Evolutionary conservation across 768 basidiomycete species (phyloP).

Genomic region (Hirschioporus abietinus): DNA sequence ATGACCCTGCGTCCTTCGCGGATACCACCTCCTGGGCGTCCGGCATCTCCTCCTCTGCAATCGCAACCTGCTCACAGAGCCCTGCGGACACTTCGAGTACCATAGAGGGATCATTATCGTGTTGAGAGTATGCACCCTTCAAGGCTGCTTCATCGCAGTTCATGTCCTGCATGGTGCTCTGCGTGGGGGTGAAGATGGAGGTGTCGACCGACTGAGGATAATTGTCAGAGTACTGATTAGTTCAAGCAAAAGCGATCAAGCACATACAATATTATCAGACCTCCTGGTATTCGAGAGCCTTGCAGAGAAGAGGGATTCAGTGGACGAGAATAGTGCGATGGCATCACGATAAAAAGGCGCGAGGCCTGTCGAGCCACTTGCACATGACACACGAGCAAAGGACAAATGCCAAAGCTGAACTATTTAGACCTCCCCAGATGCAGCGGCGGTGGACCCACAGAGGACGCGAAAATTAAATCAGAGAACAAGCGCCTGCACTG

Average conservation of each 20-base stretch:
- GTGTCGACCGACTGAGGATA: background rate
- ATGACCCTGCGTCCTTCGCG: constrained; percentile 15
- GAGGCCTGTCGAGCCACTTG: background rate
- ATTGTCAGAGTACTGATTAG: background rate
- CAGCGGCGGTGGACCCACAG: background rate
- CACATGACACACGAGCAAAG: background rate
- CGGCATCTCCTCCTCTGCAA: constrained; percentile 4
- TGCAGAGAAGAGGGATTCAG: background rate
- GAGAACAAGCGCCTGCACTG: background rate
- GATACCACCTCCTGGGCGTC: constrained; percentile 1
- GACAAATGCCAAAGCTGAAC: background rate
- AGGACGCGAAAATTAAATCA: background rate
- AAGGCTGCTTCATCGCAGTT: background rate
- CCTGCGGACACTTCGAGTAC: background rate
- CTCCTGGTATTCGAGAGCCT: background rate
- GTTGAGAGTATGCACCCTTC: background rate
- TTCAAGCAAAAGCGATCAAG: background rate
- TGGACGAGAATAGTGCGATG: background rate
- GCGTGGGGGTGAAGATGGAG: background rate
- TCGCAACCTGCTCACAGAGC: background rate
- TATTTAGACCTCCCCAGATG: background rate
- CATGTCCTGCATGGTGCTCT: background rate
- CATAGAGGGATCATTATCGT: background rate
- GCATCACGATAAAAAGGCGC: background rate
- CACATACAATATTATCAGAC: background rate